phyloP scores from a whole-genome alignment of 1,139 yeast species.

The Magnusiomyces paraingens region DNA sequence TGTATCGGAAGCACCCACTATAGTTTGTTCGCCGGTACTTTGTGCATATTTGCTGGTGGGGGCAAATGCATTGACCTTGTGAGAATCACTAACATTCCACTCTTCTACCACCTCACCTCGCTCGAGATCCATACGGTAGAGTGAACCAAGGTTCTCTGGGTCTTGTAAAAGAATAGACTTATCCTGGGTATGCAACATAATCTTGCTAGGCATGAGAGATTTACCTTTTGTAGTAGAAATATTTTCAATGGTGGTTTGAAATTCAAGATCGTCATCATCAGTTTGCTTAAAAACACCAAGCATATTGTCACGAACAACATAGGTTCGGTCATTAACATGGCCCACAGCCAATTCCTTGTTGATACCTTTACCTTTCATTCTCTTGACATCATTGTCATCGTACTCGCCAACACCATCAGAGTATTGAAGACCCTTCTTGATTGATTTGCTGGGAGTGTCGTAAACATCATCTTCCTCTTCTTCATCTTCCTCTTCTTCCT shows the following conservation, averaged over 20 bases:
- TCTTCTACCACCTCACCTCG: constrained; percentile 78
- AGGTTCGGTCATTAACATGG: constrained; percentile 60
- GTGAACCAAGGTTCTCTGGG: constrained; percentile 37
- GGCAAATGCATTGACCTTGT: constrained; percentile 50
- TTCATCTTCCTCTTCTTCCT: constrained; percentile 25
- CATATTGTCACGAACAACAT: constrained; percentile 69
- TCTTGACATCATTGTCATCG: constrained; percentile 32
- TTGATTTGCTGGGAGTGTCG: constrained; percentile 17
- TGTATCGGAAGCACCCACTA: constrained; percentile 61
- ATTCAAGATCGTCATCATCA: constrained; percentile 48
- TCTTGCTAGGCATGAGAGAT: constrained; percentile 50
- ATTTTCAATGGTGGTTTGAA: constrained; percentile 59
- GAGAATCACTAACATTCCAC: constrained; percentile 48
- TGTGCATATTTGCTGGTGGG: constrained; percentile 70
- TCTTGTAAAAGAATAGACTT: constrained; percentile 59
- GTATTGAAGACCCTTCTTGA: constrained; percentile 6
- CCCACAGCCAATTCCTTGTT: constrained; percentile 70
- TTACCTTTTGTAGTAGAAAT: constrained; percentile 51
- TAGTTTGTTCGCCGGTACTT: constrained; percentile 63
- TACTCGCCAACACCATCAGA: constrained; percentile 22
- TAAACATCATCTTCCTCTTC: constrained; percentile 28
- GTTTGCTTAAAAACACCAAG: constrained; percentile 72
- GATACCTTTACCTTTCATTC: constrained; percentile 33
- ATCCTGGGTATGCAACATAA: constrained; percentile 75
- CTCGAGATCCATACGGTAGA: constrained; percentile 72